These are phyloP conservation scores for Tricholoma bakamatsutake DNA, from an alignment of 768 basidiomycete species.

Conservation along the genomic window DNA sequence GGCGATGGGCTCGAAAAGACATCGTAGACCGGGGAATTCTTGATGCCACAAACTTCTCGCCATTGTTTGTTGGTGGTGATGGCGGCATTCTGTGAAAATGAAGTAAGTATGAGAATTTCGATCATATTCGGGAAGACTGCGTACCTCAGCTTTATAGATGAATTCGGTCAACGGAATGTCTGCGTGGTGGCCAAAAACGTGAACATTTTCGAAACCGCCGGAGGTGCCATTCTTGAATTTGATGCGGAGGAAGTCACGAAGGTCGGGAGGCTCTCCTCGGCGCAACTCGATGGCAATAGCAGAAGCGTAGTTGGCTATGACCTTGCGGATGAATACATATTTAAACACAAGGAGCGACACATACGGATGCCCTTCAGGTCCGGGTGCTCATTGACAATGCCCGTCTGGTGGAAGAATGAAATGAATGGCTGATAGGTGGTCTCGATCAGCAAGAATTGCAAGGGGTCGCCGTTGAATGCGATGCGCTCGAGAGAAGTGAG, in stretches of 20 bases:
- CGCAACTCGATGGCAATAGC: conserved; percentile 77
- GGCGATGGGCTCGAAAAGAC: not conserved
- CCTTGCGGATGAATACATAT: not conserved
- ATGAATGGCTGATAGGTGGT: conserved; percentile 90
- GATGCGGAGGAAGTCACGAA: conserved; percentile 78
- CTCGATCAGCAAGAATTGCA: conserved; percentile 73
- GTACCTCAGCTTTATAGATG: conserved; percentile 75
- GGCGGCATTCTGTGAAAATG: conserved; percentile 35
- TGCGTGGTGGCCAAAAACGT: conserved; percentile 67
- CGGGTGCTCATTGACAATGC: conserved; percentile 50
- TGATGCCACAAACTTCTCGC: conserved; percentile 39
- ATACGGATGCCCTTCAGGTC: conserved; percentile 59
- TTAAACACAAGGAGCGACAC: conserved; percentile 21
- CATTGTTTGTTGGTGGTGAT: conserved; percentile 53
- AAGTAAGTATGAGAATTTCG: not conserved
- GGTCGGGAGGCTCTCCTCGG: conserved; percentile 66
- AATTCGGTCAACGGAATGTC: conserved; percentile 84
- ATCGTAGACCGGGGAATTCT: conserved; percentile 11
- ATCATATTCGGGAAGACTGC: conserved; percentile 11
- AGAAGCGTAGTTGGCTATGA: conserved; percentile 63
- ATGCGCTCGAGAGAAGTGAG: conserved; percentile 69
- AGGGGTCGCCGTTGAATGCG: conserved; percentile 71
- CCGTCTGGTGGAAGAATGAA: conserved; percentile 78
- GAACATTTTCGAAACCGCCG: conserved; percentile 56
- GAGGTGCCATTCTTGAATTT: conserved; percentile 80